These are phyloP conservation scores for Backusella circina DNA, from an alignment of 192 early-diverging fungal genomes.

Conservation along the genomic window DNA sequence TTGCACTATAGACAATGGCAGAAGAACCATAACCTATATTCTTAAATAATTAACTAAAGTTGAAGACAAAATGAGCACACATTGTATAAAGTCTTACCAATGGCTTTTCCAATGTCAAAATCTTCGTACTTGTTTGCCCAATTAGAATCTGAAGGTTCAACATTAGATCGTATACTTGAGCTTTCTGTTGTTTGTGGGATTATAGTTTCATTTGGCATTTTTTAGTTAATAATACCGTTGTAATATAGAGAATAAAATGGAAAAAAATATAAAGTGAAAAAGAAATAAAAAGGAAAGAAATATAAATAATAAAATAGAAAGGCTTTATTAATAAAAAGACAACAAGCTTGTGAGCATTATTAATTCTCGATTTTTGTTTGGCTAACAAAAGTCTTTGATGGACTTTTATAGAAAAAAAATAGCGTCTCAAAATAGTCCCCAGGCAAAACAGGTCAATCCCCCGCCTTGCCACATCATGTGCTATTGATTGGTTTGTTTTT, in stretches of 20 bases:
- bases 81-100: conserved; percentile 14
- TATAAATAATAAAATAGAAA: background rate
- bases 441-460: background rate
- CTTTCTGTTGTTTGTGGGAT: background rate
- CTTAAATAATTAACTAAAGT: background rate
- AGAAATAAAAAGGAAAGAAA: background rate
- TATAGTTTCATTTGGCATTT: background rate
- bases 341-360: background rate
- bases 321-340: background rate
- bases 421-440: background rate
- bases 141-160: conserved; percentile 10
- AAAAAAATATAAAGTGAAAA: background rate
- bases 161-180: background rate
- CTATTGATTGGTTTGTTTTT: background rate
- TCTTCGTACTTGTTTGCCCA: conserved; percentile 33
- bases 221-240: background rate
- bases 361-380: background rate
- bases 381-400: background rate
- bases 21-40: conserved; percentile 79
- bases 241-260: background rate
- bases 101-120: conserved; percentile 30
- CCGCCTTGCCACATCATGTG: background rate
- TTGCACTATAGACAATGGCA: conserved; percentile 75
- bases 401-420: background rate
- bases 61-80: background rate